Evolutionary conservation across 31 red algal species (phyloP).

Genomic region (Asparagopsis taxiformis): DNA sequence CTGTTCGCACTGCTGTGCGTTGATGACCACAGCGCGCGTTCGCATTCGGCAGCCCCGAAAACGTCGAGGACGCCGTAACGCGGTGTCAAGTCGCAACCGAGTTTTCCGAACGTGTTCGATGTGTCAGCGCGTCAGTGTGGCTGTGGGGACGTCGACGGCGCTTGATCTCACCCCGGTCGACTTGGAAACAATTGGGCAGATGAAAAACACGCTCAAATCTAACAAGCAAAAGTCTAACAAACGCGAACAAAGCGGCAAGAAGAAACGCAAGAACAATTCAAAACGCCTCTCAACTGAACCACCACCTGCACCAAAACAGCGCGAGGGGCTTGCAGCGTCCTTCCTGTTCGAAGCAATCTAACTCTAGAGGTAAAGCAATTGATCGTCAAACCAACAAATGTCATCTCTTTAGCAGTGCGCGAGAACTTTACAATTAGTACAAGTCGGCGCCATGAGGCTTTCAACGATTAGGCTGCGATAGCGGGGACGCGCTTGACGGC

Average conservation of each 20-base stretch:
- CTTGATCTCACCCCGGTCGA: background rate
- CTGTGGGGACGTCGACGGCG: background rate
- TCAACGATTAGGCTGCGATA: background rate
- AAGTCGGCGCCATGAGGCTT: background rate
- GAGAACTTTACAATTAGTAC: background rate
- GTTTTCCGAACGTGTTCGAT: constrained; percentile 18
- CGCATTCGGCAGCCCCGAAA: constrained; percentile 10
- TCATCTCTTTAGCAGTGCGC: background rate
- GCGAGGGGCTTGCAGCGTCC: constrained; percentile 13
- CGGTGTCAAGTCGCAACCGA: constrained; percentile 1
- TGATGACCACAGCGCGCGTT: constrained; percentile 14
- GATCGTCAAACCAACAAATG: constrained; percentile 3
- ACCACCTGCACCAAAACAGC: no score
- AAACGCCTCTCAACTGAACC: no score
- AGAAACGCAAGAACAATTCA: background rate
- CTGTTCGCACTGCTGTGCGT: constrained; percentile 16
- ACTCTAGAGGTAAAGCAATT: background rate
- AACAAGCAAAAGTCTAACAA: background rate
- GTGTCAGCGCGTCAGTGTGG: constrained; percentile 7
- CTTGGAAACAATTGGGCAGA: background rate
- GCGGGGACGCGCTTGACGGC: constrained; percentile 44
- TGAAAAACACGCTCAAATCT: background rate
- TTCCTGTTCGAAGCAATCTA: constrained; percentile 47
- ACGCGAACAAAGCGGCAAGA: background rate
- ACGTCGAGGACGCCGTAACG: constrained; percentile 5